Percentiles rank a stretch among this genome's conserved stretches.
Evolutionary conservation across 2,329 filamentous ascomycete species (phyloP).

Genomic region (Diaporthe australafricana): DNA sequence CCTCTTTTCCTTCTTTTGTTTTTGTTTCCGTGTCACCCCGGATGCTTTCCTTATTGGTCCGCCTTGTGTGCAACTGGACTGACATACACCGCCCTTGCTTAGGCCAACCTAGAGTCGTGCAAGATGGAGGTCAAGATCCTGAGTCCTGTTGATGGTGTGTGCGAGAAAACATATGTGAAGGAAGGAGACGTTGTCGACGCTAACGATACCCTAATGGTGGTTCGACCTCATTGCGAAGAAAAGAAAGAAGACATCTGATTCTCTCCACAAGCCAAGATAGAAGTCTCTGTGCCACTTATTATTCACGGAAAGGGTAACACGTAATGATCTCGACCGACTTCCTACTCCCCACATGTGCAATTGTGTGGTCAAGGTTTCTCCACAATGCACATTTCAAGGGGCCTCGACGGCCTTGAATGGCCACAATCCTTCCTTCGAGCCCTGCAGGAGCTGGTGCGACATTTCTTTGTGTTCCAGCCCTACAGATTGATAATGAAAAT

Average conservation of each 20-base stretch:
- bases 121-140: conserved; percentile 4
- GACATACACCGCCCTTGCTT: neutral
- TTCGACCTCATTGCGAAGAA: neutral
- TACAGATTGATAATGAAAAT: too few species aligned
- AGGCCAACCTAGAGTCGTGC: conserved; percentile 5
- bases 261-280: neutral
- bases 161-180: neutral
- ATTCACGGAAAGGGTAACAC: neutral
- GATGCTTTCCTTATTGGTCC: neutral
- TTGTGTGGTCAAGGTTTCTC: too few species aligned
- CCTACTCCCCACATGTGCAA: too few species aligned
- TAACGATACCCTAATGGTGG: neutral
- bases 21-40: too few species aligned
- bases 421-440: too few species aligned
- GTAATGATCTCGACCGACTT: neutral
- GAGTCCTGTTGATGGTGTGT: conserved; percentile 15
- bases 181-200: neutral
- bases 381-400: too few species aligned
- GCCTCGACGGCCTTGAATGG: too few species aligned
- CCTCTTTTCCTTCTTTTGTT: neutral
- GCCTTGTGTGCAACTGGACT: neutral
- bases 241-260: neutral
- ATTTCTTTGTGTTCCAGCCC: too few species aligned
- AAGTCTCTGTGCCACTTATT: neutral
- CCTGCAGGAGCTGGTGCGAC: too few species aligned